Conservation (phyloP, 257 asterid genomes). For the Galeopsis tetrahit region DNA sequence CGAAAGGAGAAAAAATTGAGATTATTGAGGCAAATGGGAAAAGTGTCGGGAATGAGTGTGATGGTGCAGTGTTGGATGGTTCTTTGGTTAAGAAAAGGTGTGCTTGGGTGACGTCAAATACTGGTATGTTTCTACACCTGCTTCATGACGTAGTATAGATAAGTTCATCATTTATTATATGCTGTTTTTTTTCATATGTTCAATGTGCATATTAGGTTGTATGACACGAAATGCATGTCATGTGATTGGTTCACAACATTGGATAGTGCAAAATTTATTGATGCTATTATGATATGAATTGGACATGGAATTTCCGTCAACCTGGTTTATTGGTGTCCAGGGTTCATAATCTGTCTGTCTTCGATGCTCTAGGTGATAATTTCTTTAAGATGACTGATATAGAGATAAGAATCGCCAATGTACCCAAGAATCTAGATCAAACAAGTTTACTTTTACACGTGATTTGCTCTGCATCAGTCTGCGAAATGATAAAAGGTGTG, state of each 20-base stretch:
- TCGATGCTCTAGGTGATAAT: background rate
- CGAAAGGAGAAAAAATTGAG: slow-evolving; percentile 46
- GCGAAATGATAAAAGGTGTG: background rate
- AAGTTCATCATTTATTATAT: slow-evolving; percentile 10
- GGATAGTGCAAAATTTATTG: slow-evolving; percentile 10
- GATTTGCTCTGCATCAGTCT: background rate
- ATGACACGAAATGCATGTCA: background rate
- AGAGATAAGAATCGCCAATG: slow-evolving; percentile 1
- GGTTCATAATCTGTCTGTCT: background rate
- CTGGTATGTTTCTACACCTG: slow-evolving; percentile 56
- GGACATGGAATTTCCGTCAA: background rate
- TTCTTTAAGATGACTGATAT: slow-evolving; percentile 6
- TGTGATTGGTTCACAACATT: slow-evolving; percentile 16
- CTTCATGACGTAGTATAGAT: slow-evolving; percentile 24
- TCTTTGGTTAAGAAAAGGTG: slow-evolving; percentile 72
- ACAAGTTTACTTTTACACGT: background rate
- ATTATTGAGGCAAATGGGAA: slow-evolving; percentile 47
- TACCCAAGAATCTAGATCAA: background rate
- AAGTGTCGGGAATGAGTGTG: slow-evolving; percentile 49
- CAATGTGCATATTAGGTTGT: background rate
- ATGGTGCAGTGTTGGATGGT: slow-evolving; percentile 47
- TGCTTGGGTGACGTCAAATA: slow-evolving; percentile 91
- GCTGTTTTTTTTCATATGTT: background rate
- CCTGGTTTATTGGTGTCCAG: slow-evolving; percentile 5
- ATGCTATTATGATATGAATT: slow-evolving; percentile 15